Conservation (phyloP, 768 basidiomycete species). For the Peribolospora kevripleyi region DNA sequence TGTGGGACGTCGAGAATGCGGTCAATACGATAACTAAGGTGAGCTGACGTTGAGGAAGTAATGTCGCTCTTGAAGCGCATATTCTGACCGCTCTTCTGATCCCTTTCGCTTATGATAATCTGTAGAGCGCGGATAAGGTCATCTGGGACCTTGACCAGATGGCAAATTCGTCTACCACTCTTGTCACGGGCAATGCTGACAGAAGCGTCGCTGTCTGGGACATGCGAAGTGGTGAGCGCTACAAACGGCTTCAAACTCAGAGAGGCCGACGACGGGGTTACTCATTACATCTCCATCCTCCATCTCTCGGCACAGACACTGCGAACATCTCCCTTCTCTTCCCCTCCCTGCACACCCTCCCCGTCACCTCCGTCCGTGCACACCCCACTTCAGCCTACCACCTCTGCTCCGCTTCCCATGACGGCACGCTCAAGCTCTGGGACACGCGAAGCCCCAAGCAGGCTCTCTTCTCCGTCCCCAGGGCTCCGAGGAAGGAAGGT, state of each 20-base stretch:
- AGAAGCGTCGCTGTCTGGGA: conserved; percentile 4
- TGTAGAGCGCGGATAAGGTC: conserved; percentile 17
- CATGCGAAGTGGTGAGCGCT: no score
- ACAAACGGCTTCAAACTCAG: no score
- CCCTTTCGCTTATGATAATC: not conserved
- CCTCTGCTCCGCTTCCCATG: conserved; percentile 21
- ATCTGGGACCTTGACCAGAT: conserved; percentile 22
- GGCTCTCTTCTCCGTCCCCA: conserved; percentile 20
- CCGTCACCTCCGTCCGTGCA: conserved; percentile 19
- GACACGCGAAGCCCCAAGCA: conserved; percentile 24
- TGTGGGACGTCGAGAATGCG: conserved; percentile 65
- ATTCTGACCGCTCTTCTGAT: not conserved
- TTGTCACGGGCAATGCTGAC: not conserved
- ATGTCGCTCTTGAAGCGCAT: not conserved
- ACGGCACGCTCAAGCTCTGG: conserved; percentile 23
- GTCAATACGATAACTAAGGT: conserved; percentile 19
- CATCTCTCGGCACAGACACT: conserved; percentile 10
- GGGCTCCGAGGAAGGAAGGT: conserved; percentile 15
- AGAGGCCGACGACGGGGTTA: not conserved
- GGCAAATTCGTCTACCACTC: conserved; percentile 6
- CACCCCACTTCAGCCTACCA: conserved; percentile 23
- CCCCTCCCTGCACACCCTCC: conserved; percentile 17
- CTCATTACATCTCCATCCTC: not conserved
- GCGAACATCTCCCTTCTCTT: conserved; percentile 22
- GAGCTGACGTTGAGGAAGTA: conserved; percentile 1